Percentiles rank a stretch among this genome's conserved stretches.
Conservation (phyloP, 1,284 basidiomycete genomes). For the Cryptococcus sp. region DNA sequence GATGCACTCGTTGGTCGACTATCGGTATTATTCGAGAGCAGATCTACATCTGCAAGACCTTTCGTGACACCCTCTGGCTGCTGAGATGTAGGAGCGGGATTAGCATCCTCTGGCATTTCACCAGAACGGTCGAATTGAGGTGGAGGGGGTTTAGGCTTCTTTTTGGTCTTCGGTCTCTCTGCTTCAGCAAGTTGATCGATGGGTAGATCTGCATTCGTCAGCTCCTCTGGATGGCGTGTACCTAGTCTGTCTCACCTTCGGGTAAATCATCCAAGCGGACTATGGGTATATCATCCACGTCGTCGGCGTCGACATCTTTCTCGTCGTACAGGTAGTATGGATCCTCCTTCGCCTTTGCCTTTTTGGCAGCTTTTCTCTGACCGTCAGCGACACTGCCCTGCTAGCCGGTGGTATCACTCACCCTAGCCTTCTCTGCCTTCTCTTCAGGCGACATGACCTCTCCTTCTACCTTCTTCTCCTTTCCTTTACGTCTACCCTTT, state of each 20-base stretch:
- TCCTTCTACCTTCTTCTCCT: conserved; percentile 26
- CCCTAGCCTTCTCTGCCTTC: conserved; percentile 38
- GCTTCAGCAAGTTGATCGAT: neutral
- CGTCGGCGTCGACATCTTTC: conserved; percentile 58
- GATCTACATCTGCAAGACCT: conserved; percentile 41
- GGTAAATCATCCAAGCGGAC: conserved; percentile 60
- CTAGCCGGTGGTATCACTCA: conserved; percentile 16
- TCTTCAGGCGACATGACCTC: conserved; percentile 38
- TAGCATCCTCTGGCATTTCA: conserved; percentile 72
- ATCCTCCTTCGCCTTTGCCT: conserved; percentile 70
- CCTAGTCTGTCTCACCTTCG: too few species aligned
- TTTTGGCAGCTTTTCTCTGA: conserved; percentile 67
- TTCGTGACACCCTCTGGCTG: conserved; percentile 11
- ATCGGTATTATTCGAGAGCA: conserved; percentile 4
- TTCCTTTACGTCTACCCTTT: conserved; percentile 29
- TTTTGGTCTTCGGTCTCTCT: neutral
- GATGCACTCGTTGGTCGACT: neutral
- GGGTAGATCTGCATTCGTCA: conserved; percentile 1
- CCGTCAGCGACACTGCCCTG: conserved; percentile 2
- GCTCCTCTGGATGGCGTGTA: too few species aligned
- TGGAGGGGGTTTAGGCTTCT: conserved; percentile 21
- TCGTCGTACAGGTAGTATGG: conserved; percentile 72
- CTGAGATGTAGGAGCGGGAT: conserved; percentile 18
- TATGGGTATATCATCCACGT: conserved; percentile 79
- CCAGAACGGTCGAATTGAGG: conserved; percentile 65